A percentile compares a stretch with the other conserved stretches of the same genome.
These are phyloP conservation scores for Lipomyces yamadae DNA, from an alignment of 805 yeast species.

Conservation along the genomic window DNA sequence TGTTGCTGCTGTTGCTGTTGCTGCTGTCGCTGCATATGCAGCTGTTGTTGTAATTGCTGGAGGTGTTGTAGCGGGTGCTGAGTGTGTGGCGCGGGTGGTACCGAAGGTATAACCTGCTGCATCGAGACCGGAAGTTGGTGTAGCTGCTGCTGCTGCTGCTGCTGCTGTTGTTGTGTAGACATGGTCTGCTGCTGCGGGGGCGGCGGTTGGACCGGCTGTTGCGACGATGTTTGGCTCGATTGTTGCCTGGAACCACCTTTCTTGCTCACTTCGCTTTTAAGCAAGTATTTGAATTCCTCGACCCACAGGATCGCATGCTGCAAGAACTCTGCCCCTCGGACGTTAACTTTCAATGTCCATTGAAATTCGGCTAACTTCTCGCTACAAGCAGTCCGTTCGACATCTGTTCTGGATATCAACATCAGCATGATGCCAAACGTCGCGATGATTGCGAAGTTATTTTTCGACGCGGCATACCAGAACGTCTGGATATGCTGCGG, in stretches of 20 bases:
- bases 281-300: slow-evolving; percentile 39
- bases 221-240: slow-evolving; percentile 1
- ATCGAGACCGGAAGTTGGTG: slow-evolving; percentile 25
- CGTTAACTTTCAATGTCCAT: slow-evolving; percentile 39
- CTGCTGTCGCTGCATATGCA: slow-evolving; percentile 25
- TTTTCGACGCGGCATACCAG: slow-evolving; percentile 42
- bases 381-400: slow-evolving; percentile 32
- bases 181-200: not conserved
- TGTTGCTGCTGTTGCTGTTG: slow-evolving; percentile 32
- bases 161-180: not conserved
- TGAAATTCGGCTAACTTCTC: slow-evolving; percentile 40
- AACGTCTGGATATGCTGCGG: slow-evolving; percentile 42
- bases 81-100: slow-evolving; percentile 23
- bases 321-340: slow-evolving; percentile 41
- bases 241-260: slow-evolving; percentile 6
- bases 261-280: slow-evolving; percentile 33
- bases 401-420: slow-evolving; percentile 34
- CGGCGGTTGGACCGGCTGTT: slow-evolving; percentile 11
- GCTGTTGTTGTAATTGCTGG: slow-evolving; percentile 30
- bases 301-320: slow-evolving; percentile 41
- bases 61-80: slow-evolving; percentile 30
- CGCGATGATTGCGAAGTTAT: slow-evolving; percentile 38
- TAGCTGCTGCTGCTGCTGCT: slow-evolving; percentile 16
- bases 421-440: slow-evolving; percentile 40
- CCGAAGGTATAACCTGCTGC: slow-evolving; percentile 22